phyloP scores from a whole-genome alignment of 2,329 filamentous ascomycete genomes.

The Fusarium mundagurra region DNA sequence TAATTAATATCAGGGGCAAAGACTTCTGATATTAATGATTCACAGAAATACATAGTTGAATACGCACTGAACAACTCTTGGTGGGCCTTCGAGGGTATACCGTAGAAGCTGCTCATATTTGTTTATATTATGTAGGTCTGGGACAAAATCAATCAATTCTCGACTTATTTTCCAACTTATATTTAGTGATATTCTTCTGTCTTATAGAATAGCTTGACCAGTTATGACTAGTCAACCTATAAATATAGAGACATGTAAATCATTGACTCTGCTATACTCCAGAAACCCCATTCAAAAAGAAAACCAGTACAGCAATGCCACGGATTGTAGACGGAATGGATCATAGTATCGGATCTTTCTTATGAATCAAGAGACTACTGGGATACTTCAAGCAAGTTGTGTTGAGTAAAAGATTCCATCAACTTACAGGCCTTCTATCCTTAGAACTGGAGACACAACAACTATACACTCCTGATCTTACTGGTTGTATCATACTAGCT shows the following conservation, averaged over 20 bases:
- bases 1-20: neutral
- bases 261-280: neutral
- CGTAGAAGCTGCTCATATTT: neutral
- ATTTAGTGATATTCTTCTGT: neutral
- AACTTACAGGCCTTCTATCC: neutral
- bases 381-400: accelerated
- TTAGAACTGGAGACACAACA: neutral
- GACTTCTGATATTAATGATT: accelerated
- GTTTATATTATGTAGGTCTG: neutral
- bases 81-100: accelerated
- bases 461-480: no score
- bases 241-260: neutral
- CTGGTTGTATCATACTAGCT: neutral
- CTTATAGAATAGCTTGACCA: accelerated
- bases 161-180: neutral
- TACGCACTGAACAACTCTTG: no score
- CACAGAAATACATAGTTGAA: accelerated
- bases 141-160: neutral
- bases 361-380: accelerated
- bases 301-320: accelerated
- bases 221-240: neutral
- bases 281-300: neutral
- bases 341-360: accelerated
- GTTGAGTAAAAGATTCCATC: no score
- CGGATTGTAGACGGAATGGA: accelerated